Base-by-base conservation (phyloP, 306 rosid species). In the Begonia peltatifolia region DNA sequence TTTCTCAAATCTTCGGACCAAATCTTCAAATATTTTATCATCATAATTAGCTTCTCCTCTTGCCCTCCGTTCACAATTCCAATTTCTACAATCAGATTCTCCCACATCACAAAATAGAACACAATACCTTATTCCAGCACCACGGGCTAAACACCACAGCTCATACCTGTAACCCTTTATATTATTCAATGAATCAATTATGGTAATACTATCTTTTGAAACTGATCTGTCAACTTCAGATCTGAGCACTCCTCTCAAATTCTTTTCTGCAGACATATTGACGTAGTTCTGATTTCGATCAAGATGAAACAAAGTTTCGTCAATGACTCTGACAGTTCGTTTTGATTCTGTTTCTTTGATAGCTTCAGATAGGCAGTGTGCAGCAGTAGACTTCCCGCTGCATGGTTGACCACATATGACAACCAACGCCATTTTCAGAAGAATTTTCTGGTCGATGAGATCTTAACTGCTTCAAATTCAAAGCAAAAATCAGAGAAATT, bases 141-240 rank as follows among this genome's bases (percentile, higher is more conserved):
- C 94, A 13, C 99, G 83, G 55, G 99, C 99, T 73, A 90, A 79
- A 68, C 99, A 90, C 99, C 99, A 90, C 15, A 90, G 67, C 68
- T 86, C 99, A 0, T 86, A 90, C 54, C 99, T 73, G 48, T 90
- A 90, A 61, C 99, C 95, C 76, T 90, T 83, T 62, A 90, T 90
- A 58, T 61, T 83, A 62, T 90, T 90, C 80, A 90, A 74, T 50
- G 94, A 86, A 73, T 90, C 99, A 0, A 90, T 74, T 12, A 90
- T 73, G 17, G 86, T 75, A 46, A 86, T 71, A 55, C 50, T 75
- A 42, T 86, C 99, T 71, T 57, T 77, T 11, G 92, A 83, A 57
- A 90, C 30, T 0, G 95, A 80, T 59, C 99, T 66, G 60, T 90
- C 95, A 10, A 86, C 99, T 74, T 90, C 99, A 0, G 95, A 86